These are phyloP conservation scores for Citrus trifoliata DNA, from an alignment of 345 rosid species.

Conservation along the genomic window DNA sequence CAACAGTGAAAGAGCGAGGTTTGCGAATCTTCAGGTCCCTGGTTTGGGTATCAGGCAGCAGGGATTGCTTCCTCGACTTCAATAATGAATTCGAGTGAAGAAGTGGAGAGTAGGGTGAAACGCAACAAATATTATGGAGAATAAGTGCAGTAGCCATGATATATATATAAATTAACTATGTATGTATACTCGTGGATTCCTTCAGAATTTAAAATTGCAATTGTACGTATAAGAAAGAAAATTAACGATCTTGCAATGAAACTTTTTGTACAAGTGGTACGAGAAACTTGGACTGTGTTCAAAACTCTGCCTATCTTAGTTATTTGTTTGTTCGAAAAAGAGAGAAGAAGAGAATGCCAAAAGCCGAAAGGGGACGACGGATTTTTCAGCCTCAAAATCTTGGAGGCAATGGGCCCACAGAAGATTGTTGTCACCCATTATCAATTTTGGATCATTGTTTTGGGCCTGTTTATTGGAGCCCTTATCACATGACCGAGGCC, in stretches of 20 bases:
- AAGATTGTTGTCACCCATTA: no score
- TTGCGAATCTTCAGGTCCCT: constrained; percentile 18
- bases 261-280: background rate
- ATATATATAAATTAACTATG: no score
- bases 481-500: background rate
- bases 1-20: constrained; percentile 23
- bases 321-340: no score
- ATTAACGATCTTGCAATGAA: background rate
- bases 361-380: background rate
- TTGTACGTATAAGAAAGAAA: background rate
- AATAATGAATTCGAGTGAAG: constrained; percentile 26
- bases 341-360: background rate
- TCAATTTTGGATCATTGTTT: background rate
- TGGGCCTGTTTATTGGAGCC: no score
- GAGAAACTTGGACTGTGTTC: background rate
- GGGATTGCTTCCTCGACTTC: constrained; percentile 23
- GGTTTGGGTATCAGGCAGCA: constrained; percentile 17
- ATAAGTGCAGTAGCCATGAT: constrained; percentile 19
- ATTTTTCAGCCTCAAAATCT: background rate
- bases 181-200: background rate
- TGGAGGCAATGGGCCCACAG: background rate
- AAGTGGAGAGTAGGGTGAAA: constrained; percentile 23
- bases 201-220: background rate
- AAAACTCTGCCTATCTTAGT: background rate
- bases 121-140: constrained; percentile 13